Conservation (phyloP, 495 filamentous ascomycete species). For the Tuber borchii region DNA sequence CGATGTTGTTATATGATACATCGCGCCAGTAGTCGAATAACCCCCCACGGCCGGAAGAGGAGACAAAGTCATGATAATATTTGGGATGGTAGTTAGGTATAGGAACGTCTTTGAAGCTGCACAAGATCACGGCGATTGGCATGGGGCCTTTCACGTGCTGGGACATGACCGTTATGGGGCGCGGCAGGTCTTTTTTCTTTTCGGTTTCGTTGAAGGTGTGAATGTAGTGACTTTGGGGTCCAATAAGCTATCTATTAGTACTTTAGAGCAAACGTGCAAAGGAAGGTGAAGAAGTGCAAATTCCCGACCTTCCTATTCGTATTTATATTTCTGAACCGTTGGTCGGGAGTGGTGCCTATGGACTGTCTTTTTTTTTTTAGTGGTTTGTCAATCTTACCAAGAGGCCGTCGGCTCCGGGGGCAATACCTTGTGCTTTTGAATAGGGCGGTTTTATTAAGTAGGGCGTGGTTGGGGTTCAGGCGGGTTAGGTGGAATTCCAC, state of each 20-base stretch:
- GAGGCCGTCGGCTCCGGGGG: not conserved
- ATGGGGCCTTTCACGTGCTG: not conserved
- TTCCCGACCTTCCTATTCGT: not conserved
- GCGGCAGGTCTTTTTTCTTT: not conserved
- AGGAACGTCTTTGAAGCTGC: not conserved
- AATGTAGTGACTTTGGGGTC: not conserved
- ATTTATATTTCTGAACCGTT: not conserved
- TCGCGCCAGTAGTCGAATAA: not conserved
- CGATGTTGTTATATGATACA: not conserved
- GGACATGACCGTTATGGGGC: not conserved
- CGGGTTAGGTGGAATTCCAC: not conserved
- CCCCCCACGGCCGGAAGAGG: not conserved
- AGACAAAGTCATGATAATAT: not conserved
- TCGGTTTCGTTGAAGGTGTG: not conserved
- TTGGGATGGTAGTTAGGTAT: not conserved
- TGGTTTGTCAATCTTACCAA: no score
- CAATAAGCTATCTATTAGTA: not conserved
- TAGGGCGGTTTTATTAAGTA: not conserved
- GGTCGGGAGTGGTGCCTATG: not conserved
- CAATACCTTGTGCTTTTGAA: not conserved
- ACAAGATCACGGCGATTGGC: not conserved
- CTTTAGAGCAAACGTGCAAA: not conserved
- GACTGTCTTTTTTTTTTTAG: not conserved
- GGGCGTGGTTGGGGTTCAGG: not conserved
- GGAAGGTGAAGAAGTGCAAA: not conserved